phyloP scores from a whole-genome alignment of 768 basidiomycete species.

The Serpula lacrymans region DNA sequence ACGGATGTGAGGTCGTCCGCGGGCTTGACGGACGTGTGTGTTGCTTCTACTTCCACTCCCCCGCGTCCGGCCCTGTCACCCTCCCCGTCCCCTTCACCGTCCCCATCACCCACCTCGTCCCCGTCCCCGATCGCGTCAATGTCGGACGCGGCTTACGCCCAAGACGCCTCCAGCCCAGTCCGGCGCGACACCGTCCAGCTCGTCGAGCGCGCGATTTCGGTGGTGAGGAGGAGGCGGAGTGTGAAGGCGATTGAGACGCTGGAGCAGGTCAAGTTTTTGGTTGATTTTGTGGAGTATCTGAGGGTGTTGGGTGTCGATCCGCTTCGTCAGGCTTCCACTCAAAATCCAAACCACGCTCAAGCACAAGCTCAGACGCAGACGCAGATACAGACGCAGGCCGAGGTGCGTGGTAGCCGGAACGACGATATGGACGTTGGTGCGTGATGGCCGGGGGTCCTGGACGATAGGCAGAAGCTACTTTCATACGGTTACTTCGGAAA shows the following conservation, averaged over 20 bases:
- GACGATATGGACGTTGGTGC: too few species aligned
- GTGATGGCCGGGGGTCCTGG: too few species aligned
- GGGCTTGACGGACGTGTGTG: not conserved
- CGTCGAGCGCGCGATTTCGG: conserved; percentile 68
- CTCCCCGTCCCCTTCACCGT: conserved; percentile 30
- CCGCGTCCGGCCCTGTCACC: conserved; percentile 18
- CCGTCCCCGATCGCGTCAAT: conserved; percentile 34
- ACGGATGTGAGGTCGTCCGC: conserved; percentile 10
- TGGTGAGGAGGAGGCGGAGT: conserved; percentile 74
- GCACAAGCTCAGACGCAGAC: too few species aligned
- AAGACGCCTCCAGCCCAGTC: conserved; percentile 17
- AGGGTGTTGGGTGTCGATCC: too few species aligned
- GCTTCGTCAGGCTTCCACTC: too few species aligned
- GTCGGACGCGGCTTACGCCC: conserved; percentile 15
- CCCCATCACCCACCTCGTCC: conserved; percentile 31
- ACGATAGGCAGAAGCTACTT: too few species aligned
- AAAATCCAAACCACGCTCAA: too few species aligned
- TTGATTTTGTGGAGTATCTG: conserved; percentile 70
- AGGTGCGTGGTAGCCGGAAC: too few species aligned
- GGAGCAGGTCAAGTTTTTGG: conserved; percentile 85
- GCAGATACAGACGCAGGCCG: too few species aligned
- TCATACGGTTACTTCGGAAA: too few species aligned
- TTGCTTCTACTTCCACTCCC: not conserved
- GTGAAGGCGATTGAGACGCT: conserved; percentile 91
- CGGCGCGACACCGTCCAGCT: conserved; percentile 54